These are phyloP conservation scores for Rhizopogon roseolus DNA, from an alignment of 768 basidiomycete genomes.

Conservation along the genomic window DNA sequence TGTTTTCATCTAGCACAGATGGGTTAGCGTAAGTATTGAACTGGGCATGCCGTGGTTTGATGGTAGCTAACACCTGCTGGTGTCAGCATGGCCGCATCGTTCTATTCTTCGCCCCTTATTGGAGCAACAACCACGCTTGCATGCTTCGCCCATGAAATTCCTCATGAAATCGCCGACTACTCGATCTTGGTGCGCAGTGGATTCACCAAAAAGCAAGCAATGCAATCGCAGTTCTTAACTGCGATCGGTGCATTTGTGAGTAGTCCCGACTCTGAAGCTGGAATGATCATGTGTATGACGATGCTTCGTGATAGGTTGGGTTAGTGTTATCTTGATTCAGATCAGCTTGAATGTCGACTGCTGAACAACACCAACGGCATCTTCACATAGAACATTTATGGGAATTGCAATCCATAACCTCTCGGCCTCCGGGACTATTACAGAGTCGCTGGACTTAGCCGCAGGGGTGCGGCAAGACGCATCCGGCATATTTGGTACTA, in stretches of 20 bases:
- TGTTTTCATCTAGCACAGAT: conserved; percentile 60
- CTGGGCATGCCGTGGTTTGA: neutral
- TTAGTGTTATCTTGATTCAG: conserved; percentile 8
- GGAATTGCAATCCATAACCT: conserved; percentile 82
- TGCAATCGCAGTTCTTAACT: conserved; percentile 90
- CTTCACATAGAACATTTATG: conserved; percentile 65
- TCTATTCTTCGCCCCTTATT: conserved; percentile 91
- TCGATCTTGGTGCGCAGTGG: conserved; percentile 89
- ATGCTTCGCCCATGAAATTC: conserved; percentile 93
- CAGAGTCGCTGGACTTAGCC: conserved; percentile 54
- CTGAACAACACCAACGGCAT: neutral
- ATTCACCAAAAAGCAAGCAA: conserved; percentile 86
- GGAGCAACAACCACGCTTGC: conserved; percentile 94
- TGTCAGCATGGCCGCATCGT: conserved; percentile 87
- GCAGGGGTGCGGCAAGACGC: conserved; percentile 75
- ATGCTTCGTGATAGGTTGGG: conserved; percentile 31
- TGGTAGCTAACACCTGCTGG: conserved; percentile 1
- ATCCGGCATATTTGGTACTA: conserved; percentile 78
- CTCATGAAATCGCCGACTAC: conserved; percentile 96
- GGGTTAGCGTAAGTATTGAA: conserved; percentile 71
- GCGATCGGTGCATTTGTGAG: conserved; percentile 87
- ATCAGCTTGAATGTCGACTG: neutral
- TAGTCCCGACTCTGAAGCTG: conserved; percentile 10
- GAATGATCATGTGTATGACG: conserved; percentile 13
- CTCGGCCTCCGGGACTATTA: conserved; percentile 44